Evolutionary conservation across 164 flowering plant species (phyloP).

Genomic region (Piper betle): DNA sequence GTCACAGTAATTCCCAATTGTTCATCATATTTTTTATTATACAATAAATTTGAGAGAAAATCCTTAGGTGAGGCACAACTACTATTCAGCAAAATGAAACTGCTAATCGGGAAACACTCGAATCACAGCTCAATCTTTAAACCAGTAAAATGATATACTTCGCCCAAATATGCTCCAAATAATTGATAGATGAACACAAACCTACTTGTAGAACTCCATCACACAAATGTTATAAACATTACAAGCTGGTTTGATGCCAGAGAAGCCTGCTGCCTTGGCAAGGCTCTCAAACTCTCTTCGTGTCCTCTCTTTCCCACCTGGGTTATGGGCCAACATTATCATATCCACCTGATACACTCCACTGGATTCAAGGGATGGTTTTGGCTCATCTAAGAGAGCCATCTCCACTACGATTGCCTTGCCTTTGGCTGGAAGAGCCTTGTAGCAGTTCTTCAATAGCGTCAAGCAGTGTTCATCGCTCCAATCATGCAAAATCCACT

Average conservation of each 20-base stretch:
- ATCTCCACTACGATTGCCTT: slow-evolving; percentile 15
- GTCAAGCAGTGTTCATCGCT: slow-evolving; percentile 13
- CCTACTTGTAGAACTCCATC: slow-evolving; percentile 12
- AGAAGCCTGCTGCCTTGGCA: slow-evolving; percentile 10
- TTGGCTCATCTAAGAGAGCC: not conserved
- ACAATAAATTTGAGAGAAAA: no score
- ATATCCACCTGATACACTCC: not conserved
- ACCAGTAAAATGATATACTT: no score
- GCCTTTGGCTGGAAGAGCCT: slow-evolving; percentile 17
- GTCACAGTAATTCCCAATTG: no score
- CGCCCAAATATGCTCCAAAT: not conserved
- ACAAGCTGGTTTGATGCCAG: slow-evolving; percentile 5
- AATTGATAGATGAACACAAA: not conserved
- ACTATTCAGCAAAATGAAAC: no score
- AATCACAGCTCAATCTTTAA: no score
- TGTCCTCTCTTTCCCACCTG: slow-evolving; percentile 18
- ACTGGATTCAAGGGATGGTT: not conserved
- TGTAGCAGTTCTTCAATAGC: slow-evolving; percentile 14
- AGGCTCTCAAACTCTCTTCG: slow-evolving; percentile 10
- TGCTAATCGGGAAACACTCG: no score
- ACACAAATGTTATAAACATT: slow-evolving; percentile 12
- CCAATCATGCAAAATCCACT: slow-evolving; percentile 19
- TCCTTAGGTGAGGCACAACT: no score
- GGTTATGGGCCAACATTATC: slow-evolving; percentile 9
- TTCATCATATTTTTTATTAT: no score